Evolutionary conservation across 164 flowering plant species (phyloP).

Genomic region (Nymphaea colorata): DNA sequence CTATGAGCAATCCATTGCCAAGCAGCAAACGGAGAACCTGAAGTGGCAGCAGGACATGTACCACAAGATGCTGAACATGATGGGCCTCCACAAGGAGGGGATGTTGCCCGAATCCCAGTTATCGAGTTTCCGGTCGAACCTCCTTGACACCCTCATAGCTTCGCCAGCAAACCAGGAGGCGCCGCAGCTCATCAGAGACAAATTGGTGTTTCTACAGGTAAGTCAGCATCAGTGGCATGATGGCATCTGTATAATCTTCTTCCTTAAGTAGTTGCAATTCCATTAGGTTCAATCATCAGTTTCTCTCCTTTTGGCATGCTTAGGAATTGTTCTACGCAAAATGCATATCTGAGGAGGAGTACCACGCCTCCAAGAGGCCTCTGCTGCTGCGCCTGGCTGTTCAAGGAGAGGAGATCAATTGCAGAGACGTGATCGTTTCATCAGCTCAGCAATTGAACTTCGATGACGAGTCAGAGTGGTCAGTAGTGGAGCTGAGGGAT

Average conservation of each 20-base stretch:
- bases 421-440: conserved; percentile 49
- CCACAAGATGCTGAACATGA: conserved; percentile 72
- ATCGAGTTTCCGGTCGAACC: conserved; percentile 44
- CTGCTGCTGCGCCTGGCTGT: conserved; percentile 75
- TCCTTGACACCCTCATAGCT: conserved; percentile 63
- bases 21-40: conserved; percentile 76
- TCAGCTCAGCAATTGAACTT: conserved; percentile 13
- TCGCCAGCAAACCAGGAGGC: conserved; percentile 43
- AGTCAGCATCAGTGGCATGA: not conserved
- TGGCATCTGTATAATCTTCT: not conserved
- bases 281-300: not conserved
- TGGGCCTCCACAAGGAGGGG: conserved; percentile 76
- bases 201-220: conserved; percentile 86
- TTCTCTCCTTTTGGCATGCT: too few relatives aligned
- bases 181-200: conserved; percentile 56
- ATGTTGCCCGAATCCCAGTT: conserved; percentile 57
- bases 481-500: conserved; percentile 65
- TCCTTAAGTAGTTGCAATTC: not conserved
- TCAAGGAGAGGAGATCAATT: conserved; percentile 72
- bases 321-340: conserved; percentile 81
- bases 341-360: conserved; percentile 77
- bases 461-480: conserved; percentile 62
- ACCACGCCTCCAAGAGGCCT: conserved; percentile 83
- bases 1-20: conserved; percentile 53
- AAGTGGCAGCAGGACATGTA: conserved; percentile 98